A percentile compares a stretch with the other conserved stretches of the same genome.
These are phyloP conservation scores for Gnetum montanum DNA, from an alignment of 75 land plant species.

Conservation along the genomic window DNA sequence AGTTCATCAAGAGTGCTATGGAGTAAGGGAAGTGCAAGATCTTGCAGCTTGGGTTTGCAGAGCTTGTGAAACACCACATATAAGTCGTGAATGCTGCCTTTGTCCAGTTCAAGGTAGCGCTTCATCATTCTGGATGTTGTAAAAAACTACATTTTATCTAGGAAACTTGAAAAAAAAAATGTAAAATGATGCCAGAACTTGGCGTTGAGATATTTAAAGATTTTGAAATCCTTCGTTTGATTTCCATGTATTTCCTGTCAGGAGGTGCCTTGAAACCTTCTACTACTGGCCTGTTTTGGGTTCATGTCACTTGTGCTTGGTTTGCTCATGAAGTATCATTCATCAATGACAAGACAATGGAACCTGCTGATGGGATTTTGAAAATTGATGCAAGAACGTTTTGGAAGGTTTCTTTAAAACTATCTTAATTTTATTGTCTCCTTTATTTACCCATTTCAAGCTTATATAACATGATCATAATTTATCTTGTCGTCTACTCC, in stretches of 20 bases:
- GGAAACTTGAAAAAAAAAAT: no score
- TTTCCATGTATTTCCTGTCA: slow-evolving; percentile 11
- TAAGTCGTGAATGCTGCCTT: slow-evolving; percentile 86
- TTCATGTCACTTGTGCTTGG: slow-evolving; percentile 98
- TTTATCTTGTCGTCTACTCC: background rate
- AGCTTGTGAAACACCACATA: slow-evolving; percentile 84
- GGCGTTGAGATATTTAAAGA: background rate
- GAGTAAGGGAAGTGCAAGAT: slow-evolving; percentile 49
- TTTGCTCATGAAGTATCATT: slow-evolving; percentile 84
- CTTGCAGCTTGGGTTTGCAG: slow-evolving; percentile 94
- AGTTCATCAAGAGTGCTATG: slow-evolving; percentile 99
- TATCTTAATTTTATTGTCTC: background rate
- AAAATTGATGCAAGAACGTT: slow-evolving; percentile 60
- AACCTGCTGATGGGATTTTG: slow-evolving; percentile 91
- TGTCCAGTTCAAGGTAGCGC: slow-evolving; percentile 96
- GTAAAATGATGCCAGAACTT: background rate
- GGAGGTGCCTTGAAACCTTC: slow-evolving; percentile 97
- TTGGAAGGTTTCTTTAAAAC: slow-evolving; percentile 56
- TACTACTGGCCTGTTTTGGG: slow-evolving; percentile 69
- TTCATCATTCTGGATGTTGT: no score
- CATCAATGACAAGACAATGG: slow-evolving; percentile 70
- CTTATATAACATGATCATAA: background rate
- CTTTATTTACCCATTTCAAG: background rate
- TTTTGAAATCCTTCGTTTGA: no score
- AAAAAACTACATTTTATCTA: no score